Evolutionary conservation across 805 yeast species (phyloP).

Genomic region (Yamadazyma kitorensis): DNA sequence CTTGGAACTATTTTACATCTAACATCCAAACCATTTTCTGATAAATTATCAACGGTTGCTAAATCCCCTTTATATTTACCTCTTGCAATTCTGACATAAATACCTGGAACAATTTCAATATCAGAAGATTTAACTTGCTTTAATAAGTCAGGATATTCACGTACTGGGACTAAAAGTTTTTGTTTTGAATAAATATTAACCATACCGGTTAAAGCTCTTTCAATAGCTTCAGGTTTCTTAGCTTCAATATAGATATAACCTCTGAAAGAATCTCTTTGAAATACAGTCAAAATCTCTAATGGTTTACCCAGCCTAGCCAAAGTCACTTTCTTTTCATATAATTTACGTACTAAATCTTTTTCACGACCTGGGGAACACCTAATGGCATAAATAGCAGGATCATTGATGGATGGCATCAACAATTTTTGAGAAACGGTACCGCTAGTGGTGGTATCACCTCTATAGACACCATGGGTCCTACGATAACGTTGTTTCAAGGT

Average conservation of each 20-base stretch:
- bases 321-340: constrained; percentile 80
- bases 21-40: constrained; percentile 95
- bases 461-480: constrained; percentile 74
- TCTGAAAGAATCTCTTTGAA: constrained; percentile 89
- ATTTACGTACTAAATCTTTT: constrained; percentile 81
- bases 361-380: constrained; percentile 92
- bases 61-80: constrained; percentile 92
- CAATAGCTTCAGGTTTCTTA: constrained; percentile 86
- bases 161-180: constrained; percentile 87
- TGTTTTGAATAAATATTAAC: constrained; percentile 75
- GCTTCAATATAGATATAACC: constrained; percentile 96
- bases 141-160: constrained; percentile 89
- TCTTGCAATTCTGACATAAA: constrained; percentile 84
- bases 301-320: constrained; percentile 71
- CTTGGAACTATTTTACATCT: constrained; percentile 90
- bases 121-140: constrained; percentile 88
- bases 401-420: constrained; percentile 91
- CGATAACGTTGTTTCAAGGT: constrained; percentile 91
- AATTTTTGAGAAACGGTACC: constrained; percentile 84
- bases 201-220: constrained; percentile 82
- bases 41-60: constrained; percentile 87
- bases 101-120: constrained; percentile 85
- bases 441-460: constrained; percentile 71
- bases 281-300: constrained; percentile 82
- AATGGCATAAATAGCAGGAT: constrained; percentile 94